These are phyloP conservation scores for Stipa capillata DNA, from an alignment of 176 grass and related monocot genomes.

Conservation along the genomic window DNA sequence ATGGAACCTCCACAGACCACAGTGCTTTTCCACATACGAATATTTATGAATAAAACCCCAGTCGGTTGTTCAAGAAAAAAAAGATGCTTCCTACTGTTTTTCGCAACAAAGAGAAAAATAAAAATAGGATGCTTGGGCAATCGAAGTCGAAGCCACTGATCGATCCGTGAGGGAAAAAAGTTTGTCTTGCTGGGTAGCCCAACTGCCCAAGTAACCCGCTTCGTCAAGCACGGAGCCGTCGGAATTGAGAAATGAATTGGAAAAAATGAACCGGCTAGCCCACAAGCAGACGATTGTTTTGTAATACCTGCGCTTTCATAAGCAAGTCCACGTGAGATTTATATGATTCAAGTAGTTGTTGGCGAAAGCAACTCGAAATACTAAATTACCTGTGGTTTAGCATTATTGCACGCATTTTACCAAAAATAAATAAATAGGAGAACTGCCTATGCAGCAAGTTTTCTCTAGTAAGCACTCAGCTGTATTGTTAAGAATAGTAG, in stretches of 20 bases:
- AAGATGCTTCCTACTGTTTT: too few relatives aligned
- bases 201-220: not conserved
- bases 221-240: slow-evolving; percentile 4
- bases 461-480: not conserved
- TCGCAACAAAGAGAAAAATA: too few relatives aligned
- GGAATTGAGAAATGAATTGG: not conserved
- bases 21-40: too few relatives aligned
- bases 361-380: not conserved
- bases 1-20: too few relatives aligned
- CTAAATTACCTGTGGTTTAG: not conserved
- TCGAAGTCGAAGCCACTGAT: too few relatives aligned
- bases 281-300: not conserved
- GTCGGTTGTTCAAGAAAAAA: too few relatives aligned
- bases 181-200: not conserved
- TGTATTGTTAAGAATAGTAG: not conserved
- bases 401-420: not conserved
- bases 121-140: too few relatives aligned
- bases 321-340: not conserved
- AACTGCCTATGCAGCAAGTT: not conserved
- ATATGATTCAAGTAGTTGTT: not conserved
- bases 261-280: not conserved
- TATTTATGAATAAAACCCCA: too few relatives aligned
- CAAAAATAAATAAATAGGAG: too few relatives aligned
- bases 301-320: not conserved
- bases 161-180: too few relatives aligned